Base-by-base conservation (phyloP, 129 eudicot genomes). In the Tagetes erecta region DNA sequence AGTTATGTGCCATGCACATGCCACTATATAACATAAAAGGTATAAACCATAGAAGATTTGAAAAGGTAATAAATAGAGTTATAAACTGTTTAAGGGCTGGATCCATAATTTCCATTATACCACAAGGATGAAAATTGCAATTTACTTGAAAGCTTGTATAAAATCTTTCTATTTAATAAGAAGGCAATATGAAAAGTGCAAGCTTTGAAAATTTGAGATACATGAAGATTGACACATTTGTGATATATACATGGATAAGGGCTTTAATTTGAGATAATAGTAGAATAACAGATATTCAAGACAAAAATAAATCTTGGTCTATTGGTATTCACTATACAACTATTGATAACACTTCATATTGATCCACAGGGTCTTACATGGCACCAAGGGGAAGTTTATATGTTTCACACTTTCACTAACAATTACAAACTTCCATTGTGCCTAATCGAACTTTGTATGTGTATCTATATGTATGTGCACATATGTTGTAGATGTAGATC, bases 391-490 rank as follows among this genome's bases (percentile, higher is more conserved):
- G 35, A 3, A 13, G 35, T 65, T 65, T 20, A 65, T 55, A 67
- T 67, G 45, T 67, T 67, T 8, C 47, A 44, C 20, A 44, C 44
- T 67, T 67, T 8, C 47, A 44, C 20, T 33, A 59, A 59, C 40
- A 39, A 59, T 59, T 55, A 30, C 56, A 50, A 50, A 50, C 6
- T 2, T 50, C 56, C 56, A 50, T 27, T 20, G 20, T 12, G 56
- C 10, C 60, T 13, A 51, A 30, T 51, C 57, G n/a, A 51, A 52
- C 52, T 47, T 13, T 52, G 58, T 4, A 13, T n/a, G 14, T 14
- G 30, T 10, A 47, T 52, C n/a, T 33, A 14, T 14, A n/a, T 52
- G 31, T 56, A 56, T 27, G 60, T 27, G 27, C 5, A 53, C 1
- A 52, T 52, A 14, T 56, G 36, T 8, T 58, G 40, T 33, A 58